A percentile compares a stretch with the other conserved stretches of the same genome.
These are phyloP conservation scores for Quercus variabilis DNA, from an alignment of 306 rosid species.

Conservation along the genomic window DNA sequence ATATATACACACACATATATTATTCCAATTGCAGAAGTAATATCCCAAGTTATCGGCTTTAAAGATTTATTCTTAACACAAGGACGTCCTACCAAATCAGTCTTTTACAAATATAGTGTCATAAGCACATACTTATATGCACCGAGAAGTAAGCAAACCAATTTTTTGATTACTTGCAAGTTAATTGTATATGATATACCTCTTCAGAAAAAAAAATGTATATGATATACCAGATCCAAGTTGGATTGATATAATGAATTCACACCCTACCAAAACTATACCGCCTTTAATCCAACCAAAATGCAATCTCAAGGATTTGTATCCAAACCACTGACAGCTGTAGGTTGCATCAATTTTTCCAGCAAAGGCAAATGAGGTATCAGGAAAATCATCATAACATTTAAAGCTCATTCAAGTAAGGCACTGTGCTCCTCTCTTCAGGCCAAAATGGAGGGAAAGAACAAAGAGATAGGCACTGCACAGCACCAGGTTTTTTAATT, in stretches of 20 bases:
- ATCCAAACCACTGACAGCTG: background rate
- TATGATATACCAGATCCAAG: background rate
- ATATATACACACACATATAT: too few species aligned
- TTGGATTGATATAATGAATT: background rate
- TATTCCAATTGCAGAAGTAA: too few species aligned
- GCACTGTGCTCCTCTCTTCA: background rate
- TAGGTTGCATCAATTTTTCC: background rate
- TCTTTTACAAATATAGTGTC: background rate
- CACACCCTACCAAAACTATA: background rate
- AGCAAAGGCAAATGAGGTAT: background rate
- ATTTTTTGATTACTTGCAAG: background rate
- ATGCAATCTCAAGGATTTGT: background rate
- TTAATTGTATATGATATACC: background rate
- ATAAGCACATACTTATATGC: background rate
- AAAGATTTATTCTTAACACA: background rate
- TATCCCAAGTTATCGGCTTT: too few species aligned
- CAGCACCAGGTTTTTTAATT: background rate
- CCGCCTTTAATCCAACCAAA: background rate
- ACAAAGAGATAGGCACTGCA: background rate
- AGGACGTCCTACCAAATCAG: background rate
- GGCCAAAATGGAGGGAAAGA: background rate
- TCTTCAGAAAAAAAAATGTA: background rate
- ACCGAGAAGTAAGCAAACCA: background rate
- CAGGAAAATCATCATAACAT: background rate
- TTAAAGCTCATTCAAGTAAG: background rate